Evolutionary conservation across 2,329 filamentous ascomycete genomes (phyloP).

Genomic region (Fusarium drepaniforme): DNA sequence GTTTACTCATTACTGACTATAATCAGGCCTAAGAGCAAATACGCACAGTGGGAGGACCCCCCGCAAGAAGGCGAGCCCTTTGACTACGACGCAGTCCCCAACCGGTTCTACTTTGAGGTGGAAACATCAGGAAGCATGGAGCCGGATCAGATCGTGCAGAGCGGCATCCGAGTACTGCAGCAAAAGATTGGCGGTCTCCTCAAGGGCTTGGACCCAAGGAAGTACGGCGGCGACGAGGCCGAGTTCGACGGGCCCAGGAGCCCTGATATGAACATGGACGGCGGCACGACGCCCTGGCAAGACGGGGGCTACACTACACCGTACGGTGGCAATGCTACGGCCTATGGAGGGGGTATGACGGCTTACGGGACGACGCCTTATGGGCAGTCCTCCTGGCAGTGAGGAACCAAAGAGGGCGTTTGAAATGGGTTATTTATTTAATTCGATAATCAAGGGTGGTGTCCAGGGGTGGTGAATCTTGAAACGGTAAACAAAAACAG

Average conservation of each 20-base stretch:
- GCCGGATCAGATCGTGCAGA: constrained; percentile 88
- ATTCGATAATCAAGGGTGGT: constrained; percentile 35
- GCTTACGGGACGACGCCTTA: constrained; percentile 73
- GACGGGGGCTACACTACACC: constrained; percentile 78
- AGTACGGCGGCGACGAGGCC: constrained; percentile 67
- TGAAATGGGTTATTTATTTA: constrained; percentile 30
- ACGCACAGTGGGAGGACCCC: constrained; percentile 83
- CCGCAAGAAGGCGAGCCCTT: constrained; percentile 87
- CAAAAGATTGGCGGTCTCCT: constrained; percentile 89
- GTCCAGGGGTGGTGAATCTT: constrained; percentile 29
- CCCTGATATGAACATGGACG: constrained; percentile 73
- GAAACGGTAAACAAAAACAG: constrained; percentile 39
- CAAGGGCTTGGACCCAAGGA: constrained; percentile 61
- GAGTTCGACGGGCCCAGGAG: constrained; percentile 75
- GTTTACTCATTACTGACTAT: not conserved
- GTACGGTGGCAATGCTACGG: constrained; percentile 72
- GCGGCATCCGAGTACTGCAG: constrained; percentile 90
- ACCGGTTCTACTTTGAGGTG: constrained; percentile 92
- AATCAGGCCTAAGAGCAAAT: constrained; percentile 82
- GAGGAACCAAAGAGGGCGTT: constrained; percentile 38
- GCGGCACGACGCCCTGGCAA: constrained; percentile 67
- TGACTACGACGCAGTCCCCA: constrained; percentile 88
- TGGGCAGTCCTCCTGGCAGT: constrained; percentile 64
- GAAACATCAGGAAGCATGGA: constrained; percentile 90
- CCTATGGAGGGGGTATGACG: constrained; percentile 74